Evolutionary conservation across 257 asterid species (phyloP), one percentile per base, ranked within the genome.

Genomic region (Scutellaria baicalensis): DNA sequence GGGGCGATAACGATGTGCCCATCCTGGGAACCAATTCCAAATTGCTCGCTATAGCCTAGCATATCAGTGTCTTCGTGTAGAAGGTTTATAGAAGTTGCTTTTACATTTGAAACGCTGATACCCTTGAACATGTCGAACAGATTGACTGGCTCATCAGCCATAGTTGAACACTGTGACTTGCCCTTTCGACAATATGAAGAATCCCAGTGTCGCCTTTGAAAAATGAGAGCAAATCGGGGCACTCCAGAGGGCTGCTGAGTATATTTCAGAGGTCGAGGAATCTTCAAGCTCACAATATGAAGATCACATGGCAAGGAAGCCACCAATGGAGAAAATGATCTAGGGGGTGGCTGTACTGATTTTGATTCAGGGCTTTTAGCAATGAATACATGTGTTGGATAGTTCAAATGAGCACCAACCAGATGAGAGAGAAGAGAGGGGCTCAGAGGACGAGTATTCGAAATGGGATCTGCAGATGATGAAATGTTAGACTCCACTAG

Each of bases 291-390:
- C 69, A 91, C 88, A n/a, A 94, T 62, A 77, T 94, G 99, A 80
- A 94, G 75, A 80, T 94, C 99, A 73, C 97, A 94, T 0, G 99
- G 99, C 73, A 94, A 79, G 18, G 91, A 72, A 71, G 89, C 83
- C 20, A 75, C 71, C 75, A 91, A 55, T 14, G 99, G 99, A 69
- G 99, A 85, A 79, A 89, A 94, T 35, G 90, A 85, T 59, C 98
- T 78, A 0, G 99, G 97, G 6, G 99, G 99, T 23, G 99, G 99
- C 83, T 94, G 99, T 16, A 81, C 87, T 1, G 97, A 85, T 74
- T 89, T 85, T 66, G 89, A 77, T 58, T 88, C 88, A n/a, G 97
- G 75, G 71, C 78, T 86, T 85, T 94, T 94, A 38, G 96, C 97
- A 31, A 94, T 77, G 83, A 86, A 94, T 8, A 79, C 54, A 62